A percentile compares a stretch with the other conserved stretches of the same genome.
Evolutionary conservation across 1,284 basidiomycete genomes (phyloP).

Genomic region (Cutaneotrichosporon sp.): DNA sequence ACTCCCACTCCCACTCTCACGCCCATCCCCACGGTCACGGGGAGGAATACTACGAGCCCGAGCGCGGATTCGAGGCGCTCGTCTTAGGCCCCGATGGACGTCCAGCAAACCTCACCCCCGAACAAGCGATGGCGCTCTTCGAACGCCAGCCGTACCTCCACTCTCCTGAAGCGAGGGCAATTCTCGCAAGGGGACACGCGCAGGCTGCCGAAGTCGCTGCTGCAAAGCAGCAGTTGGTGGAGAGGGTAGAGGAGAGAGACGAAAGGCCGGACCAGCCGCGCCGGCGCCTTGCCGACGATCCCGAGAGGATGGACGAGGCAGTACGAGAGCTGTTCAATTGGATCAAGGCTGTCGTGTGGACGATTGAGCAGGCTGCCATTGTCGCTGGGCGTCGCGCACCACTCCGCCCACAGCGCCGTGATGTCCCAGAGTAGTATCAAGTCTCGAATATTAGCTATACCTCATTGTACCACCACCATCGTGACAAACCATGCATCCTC

Average conservation of each 20-base stretch:
- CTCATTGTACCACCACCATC: constrained; percentile 1
- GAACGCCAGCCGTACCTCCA: constrained; percentile 4
- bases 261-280: background rate
- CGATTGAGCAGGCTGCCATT: constrained; percentile 52
- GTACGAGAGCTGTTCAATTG: constrained; percentile 52
- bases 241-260: constrained; percentile 3
- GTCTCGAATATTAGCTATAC: background rate
- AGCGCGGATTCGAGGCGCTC: constrained; percentile 11
- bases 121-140: constrained; percentile 8
- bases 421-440: background rate
- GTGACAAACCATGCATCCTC: constrained; percentile 1
- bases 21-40: constrained; percentile 19
- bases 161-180: constrained; percentile 4
- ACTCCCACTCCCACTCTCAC: constrained; percentile 20
- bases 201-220: background rate
- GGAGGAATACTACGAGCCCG: constrained; percentile 28
- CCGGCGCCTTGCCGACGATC: constrained; percentile 40
- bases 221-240: constrained; percentile 2
- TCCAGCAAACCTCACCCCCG: constrained; percentile 6
- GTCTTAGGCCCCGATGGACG: constrained; percentile 5
- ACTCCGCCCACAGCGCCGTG: background rate
- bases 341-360: constrained; percentile 54
- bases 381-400: constrained; percentile 38
- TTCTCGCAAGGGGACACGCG: constrained; percentile 5
- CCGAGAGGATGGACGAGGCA: constrained; percentile 48